Evolutionary conservation across 2,329 filamentous ascomycete genomes (phyloP).

Genomic region (Microthyrium microscopicum): DNA sequence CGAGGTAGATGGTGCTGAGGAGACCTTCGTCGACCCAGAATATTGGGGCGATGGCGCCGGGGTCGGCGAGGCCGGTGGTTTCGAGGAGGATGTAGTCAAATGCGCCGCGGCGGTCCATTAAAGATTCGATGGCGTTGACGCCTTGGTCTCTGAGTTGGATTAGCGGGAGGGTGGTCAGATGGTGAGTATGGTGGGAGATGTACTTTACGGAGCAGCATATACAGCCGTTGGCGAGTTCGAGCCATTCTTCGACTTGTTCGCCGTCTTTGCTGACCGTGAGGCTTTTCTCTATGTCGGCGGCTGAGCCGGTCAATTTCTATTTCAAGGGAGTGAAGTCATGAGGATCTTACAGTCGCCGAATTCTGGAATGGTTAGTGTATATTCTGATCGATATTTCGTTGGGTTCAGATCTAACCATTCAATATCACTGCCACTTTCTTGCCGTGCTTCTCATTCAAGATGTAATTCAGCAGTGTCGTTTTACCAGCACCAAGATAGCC

Average conservation of each 20-base stretch:
- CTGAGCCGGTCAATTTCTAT: constrained; percentile 32
- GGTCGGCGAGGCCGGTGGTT: constrained; percentile 88
- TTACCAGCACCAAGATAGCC: constrained; percentile 93
- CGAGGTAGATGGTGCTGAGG: constrained; percentile 87
- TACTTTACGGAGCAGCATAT: constrained; percentile 96
- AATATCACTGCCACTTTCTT: constrained; percentile 97
- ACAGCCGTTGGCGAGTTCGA: constrained; percentile 90
- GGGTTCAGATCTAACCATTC: constrained; percentile 41
- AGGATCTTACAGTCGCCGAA: constrained; percentile 1
- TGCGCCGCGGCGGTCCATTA: constrained; percentile 84
- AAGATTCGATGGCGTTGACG: constrained; percentile 82
- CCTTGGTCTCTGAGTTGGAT: constrained; percentile 88
- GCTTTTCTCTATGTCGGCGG: constrained; percentile 88
- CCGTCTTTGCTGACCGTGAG: constrained; percentile 76
- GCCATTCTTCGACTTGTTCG: constrained; percentile 79
- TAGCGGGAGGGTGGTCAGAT: constrained; percentile 4
- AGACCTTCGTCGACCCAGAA: constrained; percentile 98
- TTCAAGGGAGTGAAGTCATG: constrained; percentile 12
- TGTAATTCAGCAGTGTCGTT: constrained; percentile 90
- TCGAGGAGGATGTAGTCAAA: constrained; percentile 98
- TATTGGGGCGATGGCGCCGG: constrained; percentile 83
- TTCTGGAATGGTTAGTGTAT: constrained; percentile 2
- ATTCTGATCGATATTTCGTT: constrained; percentile 8
- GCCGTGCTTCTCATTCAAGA: constrained; percentile 83
- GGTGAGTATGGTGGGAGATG: constrained; percentile 8